These are phyloP conservation scores for Brassica nigra DNA, from an alignment of 345 rosid species.

Conservation along the genomic window DNA sequence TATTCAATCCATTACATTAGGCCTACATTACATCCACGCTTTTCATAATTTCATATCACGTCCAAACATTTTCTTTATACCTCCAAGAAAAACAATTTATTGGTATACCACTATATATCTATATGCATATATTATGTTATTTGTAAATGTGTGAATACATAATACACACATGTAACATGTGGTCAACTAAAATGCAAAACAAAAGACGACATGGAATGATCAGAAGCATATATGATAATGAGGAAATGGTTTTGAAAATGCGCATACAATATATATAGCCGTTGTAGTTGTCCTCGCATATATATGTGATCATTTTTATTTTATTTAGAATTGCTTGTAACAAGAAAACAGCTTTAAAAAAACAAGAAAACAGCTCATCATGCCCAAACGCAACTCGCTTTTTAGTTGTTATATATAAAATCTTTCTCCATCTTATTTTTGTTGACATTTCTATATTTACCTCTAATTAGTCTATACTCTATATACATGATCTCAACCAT, in stretches of 20 bases:
- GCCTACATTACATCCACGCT: neutral
- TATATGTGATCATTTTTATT: slow-evolving; percentile 2
- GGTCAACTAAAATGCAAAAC: slow-evolving; percentile 6
- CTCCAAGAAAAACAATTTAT: neutral
- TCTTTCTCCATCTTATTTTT: slow-evolving; percentile 4
- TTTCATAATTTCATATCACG: neutral
- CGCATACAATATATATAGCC: slow-evolving; percentile 31
- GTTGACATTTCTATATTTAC: neutral
- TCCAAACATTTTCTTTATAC: neutral
- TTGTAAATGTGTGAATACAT: neutral
- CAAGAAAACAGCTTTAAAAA: slow-evolving; percentile 21
- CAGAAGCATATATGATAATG: slow-evolving; percentile 26
- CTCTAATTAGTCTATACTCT: too few relatives aligned
- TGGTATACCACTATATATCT: neutral
- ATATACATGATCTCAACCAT: slow-evolving; percentile 30
- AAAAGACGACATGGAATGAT: slow-evolving; percentile 21
- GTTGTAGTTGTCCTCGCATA: slow-evolving; percentile 24
- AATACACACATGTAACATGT: neutral
- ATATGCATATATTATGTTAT: neutral
- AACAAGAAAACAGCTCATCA: slow-evolving; percentile 30
- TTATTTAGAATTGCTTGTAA: slow-evolving; percentile 7
- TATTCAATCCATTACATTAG: neutral
- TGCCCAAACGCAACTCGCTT: slow-evolving; percentile 2
- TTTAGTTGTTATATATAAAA: neutral
- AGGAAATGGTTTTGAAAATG: slow-evolving; percentile 3